These are phyloP conservation scores for Osmanthus fragrans DNA, from an alignment of 257 asterid genomes.

Conservation along the genomic window DNA sequence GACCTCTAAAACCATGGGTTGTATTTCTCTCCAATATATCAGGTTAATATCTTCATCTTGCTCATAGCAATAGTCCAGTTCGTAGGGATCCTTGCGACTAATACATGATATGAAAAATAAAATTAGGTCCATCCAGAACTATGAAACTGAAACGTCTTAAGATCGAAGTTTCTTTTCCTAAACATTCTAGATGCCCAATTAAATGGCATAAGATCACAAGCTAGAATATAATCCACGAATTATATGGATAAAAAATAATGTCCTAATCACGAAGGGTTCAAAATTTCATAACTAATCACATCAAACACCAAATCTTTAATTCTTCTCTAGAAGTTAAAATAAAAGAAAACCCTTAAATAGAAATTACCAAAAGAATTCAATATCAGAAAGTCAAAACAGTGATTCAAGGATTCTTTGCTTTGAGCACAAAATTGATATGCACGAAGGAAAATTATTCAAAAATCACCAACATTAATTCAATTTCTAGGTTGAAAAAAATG, in stretches of 20 bases:
- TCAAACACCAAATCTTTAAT: background rate
- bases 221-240: background rate
- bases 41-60: slow-evolving; percentile 44
- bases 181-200: slow-evolving; percentile 4
- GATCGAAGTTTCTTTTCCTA: background rate
- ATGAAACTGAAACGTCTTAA: slow-evolving; percentile 4
- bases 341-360: background rate
- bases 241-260: background rate
- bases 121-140: background rate
- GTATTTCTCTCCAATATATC: slow-evolving; percentile 64
- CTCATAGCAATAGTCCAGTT: slow-evolving; percentile 64
- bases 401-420: background rate
- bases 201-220: background rate
- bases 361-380: background rate
- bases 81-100: slow-evolving; percentile 58
- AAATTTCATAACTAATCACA: background rate
- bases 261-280: background rate
- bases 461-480: background rate
- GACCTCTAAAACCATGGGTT: slow-evolving; percentile 50
- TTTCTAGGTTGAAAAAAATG: background rate
- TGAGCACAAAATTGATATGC: background rate
- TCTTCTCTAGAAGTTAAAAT: background rate
- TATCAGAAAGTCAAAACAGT: background rate
- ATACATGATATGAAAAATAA: slow-evolving; percentile 1
- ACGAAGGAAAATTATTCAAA: background rate